A percentile compares a stretch with the other conserved stretches of the same genome.
phyloP scores from a whole-genome alignment of 495 filamentous ascomycete species.

The Umbilicaria muhlenbergii region DNA sequence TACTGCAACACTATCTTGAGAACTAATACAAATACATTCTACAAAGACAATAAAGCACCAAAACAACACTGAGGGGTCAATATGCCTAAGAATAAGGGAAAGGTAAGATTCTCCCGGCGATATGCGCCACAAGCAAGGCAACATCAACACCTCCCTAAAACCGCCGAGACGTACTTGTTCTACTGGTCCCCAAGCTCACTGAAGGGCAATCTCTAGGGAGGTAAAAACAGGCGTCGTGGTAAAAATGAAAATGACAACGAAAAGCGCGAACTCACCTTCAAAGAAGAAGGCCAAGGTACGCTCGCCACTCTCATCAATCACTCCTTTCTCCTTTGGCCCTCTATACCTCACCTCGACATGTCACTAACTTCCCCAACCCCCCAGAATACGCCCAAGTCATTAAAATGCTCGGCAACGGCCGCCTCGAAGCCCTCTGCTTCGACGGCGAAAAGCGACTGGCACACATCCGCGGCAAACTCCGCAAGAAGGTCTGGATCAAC shows the following conservation, averaged over 20 bases:
- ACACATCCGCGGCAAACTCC: slow-evolving; percentile 85
- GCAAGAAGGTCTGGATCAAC: slow-evolving; percentile 99
- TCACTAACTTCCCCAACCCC: neutral
- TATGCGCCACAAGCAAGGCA: slow-evolving; percentile 4
- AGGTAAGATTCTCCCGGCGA: slow-evolving; percentile 41
- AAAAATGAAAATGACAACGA: slow-evolving; percentile 99
- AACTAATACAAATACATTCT: too few relatives aligned
- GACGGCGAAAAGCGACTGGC: slow-evolving; percentile 79
- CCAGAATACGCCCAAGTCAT: slow-evolving; percentile 94
- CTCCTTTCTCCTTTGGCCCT: too few relatives aligned
- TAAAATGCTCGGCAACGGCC: slow-evolving; percentile 97
- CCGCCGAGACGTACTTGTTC: neutral
- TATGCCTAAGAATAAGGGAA: slow-evolving; percentile 99
- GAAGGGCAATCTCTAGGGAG: slow-evolving; percentile 44
- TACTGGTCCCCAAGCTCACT: too few relatives aligned
- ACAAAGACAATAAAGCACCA: neutral
- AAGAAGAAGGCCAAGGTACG: slow-evolving; percentile 88
- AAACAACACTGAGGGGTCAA: slow-evolving; percentile 19
- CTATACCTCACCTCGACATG: too few relatives aligned
- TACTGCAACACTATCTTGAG: too few relatives aligned
- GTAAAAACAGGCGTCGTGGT: slow-evolving; percentile 95
- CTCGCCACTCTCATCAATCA: slow-evolving; percentile 2
- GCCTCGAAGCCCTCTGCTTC: slow-evolving; percentile 92
- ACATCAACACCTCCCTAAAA: slow-evolving; percentile 3
- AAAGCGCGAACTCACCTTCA: slow-evolving; percentile 97